Evolutionary conservation across 331 rosid species (phyloP), one percentile per base, ranked within the genome.

Genomic region (Acacia concinna): DNA sequence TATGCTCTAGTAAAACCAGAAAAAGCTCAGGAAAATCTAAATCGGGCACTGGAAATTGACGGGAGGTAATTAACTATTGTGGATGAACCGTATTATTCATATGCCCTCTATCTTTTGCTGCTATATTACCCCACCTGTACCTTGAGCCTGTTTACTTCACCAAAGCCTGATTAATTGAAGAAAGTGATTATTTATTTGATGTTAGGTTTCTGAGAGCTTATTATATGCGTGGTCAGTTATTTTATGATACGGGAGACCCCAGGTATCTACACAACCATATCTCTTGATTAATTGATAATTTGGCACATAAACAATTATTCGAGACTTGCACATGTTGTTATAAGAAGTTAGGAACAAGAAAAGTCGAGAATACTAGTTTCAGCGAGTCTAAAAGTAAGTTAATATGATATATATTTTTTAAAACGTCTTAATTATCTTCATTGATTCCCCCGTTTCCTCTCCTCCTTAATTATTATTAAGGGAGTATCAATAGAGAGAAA

Each of bases 191-290:
- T n/a, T n/a, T n/a, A n/a, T n/a, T n/a, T n/a, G n/a, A 75, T 89
- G 82, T 62, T 68, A 93, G 98, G 90, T 90, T 87, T 84, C 86
- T 88, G 35, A 90, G 81, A 85, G 97, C 93, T 57, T 93, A 87
- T 85, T 89, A 88, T 88, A 82, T 87, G 88, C 93, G 91, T 51
- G 96, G 95, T 60, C 85, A 83, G 32, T 60, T 93, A 77, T 83
- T 86, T 57, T 97, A 93, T 86, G 97, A 91, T 71, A 85, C 87
- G 90, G 97, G 97, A 79, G 92, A 93, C 79, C 98, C 91, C 83
- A 88, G 97, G 97, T 93, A 75, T 27, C 79, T 67, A 37, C 59
- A 38, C 74, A 8, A 34, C 31, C 41, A 18, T 76, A 52, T 43
- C 68, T 62, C 10, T 73, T 76, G 68, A 76, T 41, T 43, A 43